These are phyloP conservation scores for Clitopilus hobsonii DNA, from an alignment of 768 basidiomycete genomes.

Conservation along the genomic window DNA sequence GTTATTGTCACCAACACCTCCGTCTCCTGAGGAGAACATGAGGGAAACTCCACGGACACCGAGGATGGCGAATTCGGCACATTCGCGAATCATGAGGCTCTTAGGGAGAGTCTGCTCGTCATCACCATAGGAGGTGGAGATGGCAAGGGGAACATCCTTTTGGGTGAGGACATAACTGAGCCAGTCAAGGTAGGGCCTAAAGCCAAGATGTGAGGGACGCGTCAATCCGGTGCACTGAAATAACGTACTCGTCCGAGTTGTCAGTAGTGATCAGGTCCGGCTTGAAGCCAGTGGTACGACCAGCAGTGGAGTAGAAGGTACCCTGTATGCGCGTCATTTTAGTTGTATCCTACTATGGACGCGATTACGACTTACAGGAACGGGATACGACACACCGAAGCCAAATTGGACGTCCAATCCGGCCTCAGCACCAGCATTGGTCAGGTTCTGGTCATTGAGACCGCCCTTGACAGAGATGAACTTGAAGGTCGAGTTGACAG, in stretches of 20 bases:
- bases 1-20: slow-evolving; percentile 64
- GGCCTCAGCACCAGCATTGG: slow-evolving; percentile 58
- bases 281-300: slow-evolving; percentile 50
- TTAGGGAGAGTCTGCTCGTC: slow-evolving; percentile 69
- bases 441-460: slow-evolving; percentile 48
- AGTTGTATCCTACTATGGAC: not conserved
- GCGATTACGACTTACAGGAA: slow-evolving; percentile 23
- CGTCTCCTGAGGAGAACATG: slow-evolving; percentile 62
- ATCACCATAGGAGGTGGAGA: slow-evolving; percentile 73
- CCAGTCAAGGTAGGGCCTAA: slow-evolving; percentile 42
- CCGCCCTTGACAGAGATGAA: slow-evolving; percentile 61
- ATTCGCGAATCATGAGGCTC: slow-evolving; percentile 53
- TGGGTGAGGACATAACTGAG: slow-evolving; percentile 50
- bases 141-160: slow-evolving; percentile 46
- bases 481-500: slow-evolving; percentile 45
- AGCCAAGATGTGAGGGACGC: slow-evolving; percentile 19
- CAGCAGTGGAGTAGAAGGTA: slow-evolving; percentile 60
- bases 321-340: slow-evolving; percentile 16
- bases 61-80: slow-evolving; percentile 58
- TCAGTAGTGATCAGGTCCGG: slow-evolving; percentile 36
- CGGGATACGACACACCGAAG: slow-evolving; percentile 60
- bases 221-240: slow-evolving; percentile 16
- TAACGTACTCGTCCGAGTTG: slow-evolving; percentile 38
- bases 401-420: slow-evolving; percentile 66
- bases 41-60: slow-evolving; percentile 64